Conservation (phyloP, 768 basidiomycete species). For the Strobilomyces echinocephalus region DNA sequence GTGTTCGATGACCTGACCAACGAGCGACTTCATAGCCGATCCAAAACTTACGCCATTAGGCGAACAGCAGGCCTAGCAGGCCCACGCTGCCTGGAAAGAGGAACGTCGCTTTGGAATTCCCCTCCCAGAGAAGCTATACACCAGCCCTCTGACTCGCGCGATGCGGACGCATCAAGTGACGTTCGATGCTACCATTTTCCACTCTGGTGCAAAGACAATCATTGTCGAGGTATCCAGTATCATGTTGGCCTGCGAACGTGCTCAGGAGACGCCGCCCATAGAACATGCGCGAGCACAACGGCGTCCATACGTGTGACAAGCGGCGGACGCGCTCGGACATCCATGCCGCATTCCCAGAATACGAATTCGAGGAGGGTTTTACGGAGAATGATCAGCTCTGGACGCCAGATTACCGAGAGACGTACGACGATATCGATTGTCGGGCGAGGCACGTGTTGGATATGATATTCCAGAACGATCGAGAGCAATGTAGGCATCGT, state of each 20-base stretch:
- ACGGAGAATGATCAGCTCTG: constrained; percentile 62
- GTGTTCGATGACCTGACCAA: too few species aligned
- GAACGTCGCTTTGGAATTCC: constrained; percentile 16
- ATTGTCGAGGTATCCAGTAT: constrained; percentile 49
- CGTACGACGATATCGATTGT: constrained; percentile 29
- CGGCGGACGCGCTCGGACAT: constrained; percentile 51
- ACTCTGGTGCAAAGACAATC: constrained; percentile 28
- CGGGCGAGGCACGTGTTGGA: constrained; percentile 54
- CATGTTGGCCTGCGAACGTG: not conserved
- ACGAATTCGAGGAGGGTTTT: constrained; percentile 52
- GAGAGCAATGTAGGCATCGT: constrained; percentile 40
- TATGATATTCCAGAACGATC: constrained; percentile 43
- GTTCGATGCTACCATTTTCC: constrained; percentile 39
- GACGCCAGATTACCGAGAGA: constrained; percentile 29
- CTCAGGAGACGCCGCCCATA: constrained; percentile 30
- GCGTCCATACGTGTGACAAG: constrained; percentile 70
- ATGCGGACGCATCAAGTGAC: constrained; percentile 51
- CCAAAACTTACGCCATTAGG: constrained; percentile 59
- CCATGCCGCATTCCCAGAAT: constrained; percentile 33
- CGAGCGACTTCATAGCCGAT: constrained; percentile 15
- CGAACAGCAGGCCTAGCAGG: constrained; percentile 45
- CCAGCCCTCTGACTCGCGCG: constrained; percentile 57
- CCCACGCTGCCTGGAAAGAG: constrained; percentile 12
- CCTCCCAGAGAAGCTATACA: constrained; percentile 19
- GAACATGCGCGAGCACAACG: constrained; percentile 63